Evolutionary conservation across 345 rosid species (phyloP).

Genomic region (Pugionium cornutum): DNA sequence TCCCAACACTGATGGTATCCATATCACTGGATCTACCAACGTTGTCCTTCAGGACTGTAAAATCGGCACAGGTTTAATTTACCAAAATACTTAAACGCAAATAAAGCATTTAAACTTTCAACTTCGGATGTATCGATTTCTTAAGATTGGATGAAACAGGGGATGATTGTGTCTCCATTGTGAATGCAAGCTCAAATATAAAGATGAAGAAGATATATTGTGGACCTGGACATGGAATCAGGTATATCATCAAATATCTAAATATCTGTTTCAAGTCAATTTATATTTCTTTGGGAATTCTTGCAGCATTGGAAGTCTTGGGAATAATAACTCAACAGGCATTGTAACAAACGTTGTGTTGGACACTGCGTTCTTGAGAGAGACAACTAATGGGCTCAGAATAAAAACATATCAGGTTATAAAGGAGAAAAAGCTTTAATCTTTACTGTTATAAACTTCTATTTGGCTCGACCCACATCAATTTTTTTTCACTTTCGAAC

Average conservation of each 20-base stretch:
- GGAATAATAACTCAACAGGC: slow-evolving; percentile 76
- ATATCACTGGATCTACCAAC: slow-evolving; percentile 80
- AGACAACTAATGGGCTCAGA: slow-evolving; percentile 89
- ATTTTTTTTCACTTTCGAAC: neutral
- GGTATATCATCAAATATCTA: slow-evolving; percentile 45
- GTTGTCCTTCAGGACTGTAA: slow-evolving; percentile 84
- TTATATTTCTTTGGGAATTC: neutral
- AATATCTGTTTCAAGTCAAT: slow-evolving; percentile 1
- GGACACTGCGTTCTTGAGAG: slow-evolving; percentile 83
- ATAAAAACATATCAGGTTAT: slow-evolving; percentile 98
- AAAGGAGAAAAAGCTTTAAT: neutral
- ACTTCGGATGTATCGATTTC: neutral
- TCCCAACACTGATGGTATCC: slow-evolving; percentile 99
- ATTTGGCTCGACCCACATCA: neutral
- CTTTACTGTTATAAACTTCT: neutral
- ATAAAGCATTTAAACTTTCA: neutral
- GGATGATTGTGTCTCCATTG: slow-evolving; percentile 95
- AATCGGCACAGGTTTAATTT: slow-evolving; percentile 79
- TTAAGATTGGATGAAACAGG: slow-evolving; percentile 51
- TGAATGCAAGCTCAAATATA: slow-evolving; percentile 75
- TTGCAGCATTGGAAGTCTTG: slow-evolving; percentile 93
- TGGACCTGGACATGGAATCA: slow-evolving; percentile 99
- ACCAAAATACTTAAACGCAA: slow-evolving; percentile 1
- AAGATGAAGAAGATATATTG: slow-evolving; percentile 89
- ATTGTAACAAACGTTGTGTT: slow-evolving; percentile 84